Evolutionary conservation across 768 basidiomycete genomes (phyloP), one percentile per base, ranked within the genome.

Genomic region (Lactarius sanguifluus): DNA sequence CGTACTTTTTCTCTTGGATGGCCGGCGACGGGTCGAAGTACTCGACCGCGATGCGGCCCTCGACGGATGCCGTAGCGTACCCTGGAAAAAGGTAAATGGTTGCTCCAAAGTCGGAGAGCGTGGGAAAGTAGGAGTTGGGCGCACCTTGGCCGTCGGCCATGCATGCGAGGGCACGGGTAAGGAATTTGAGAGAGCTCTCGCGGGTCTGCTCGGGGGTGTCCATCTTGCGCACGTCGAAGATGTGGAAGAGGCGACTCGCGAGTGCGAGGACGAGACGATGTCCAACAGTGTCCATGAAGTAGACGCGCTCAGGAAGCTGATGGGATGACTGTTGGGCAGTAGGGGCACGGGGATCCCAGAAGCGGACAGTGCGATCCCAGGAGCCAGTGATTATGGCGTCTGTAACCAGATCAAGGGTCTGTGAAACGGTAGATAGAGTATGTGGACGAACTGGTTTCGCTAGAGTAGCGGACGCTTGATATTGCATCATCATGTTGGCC

Each of bases 11-110:
- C n/a, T 90, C 88, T 76, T 98, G 96, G 0, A 83, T 81, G 30
- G 85, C 85, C 0, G 88, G 82, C 4, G 85, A 85, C 2, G 92
- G 87, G 69, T 98, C 93, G 71, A 97, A 96, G 76, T 96, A 99
- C 76, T 99, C 97, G 36, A 98, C 95, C 0, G 96, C 94, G 65
- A 98, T 97, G 28, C 97, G 85, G 1, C 97, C 97, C 73, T 99
- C 97, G 16, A 96, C 94, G 0, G 93, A 95, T 0, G 90, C 92
- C 0, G 90, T 93, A 13, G 95, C 95, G 76, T 93, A 99, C 13
- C 96, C 95, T 92, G 72, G 59, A 61, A 15, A 57, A 45, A 52
- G 4, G 15, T 34, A 12, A 59, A 45, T 47, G 4, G 13, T 38
- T 59, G 30, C 23, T 18, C 40, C 40, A 13, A 23, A n/a, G 55